Percentiles rank a stretch among this genome's conserved stretches.
phyloP scores from a whole-genome alignment of 257 asterid species.

The Solanum habrochaites region DNA sequence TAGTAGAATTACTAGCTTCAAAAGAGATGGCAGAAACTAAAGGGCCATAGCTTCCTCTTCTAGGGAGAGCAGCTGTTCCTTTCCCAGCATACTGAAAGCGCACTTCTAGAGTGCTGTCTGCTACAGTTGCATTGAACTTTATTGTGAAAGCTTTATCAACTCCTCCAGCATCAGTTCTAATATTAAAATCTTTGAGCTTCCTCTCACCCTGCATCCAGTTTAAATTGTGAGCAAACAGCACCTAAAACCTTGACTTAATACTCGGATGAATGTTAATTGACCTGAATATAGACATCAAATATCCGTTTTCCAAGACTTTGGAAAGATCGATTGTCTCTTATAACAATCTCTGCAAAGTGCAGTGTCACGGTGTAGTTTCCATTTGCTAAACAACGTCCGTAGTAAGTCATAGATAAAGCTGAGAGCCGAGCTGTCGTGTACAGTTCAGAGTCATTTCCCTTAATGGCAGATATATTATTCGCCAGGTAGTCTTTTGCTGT shows the following conservation, averaged over 20 bases:
- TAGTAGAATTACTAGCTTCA: neutral
- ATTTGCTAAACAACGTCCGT: constrained; percentile 5
- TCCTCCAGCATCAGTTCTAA: constrained; percentile 10
- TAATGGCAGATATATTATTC: neutral
- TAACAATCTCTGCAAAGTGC: constrained; percentile 6
- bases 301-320: constrained; percentile 5
- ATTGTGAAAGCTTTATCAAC: neutral
- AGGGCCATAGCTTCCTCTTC: constrained; percentile 17
- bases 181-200: constrained; percentile 12
- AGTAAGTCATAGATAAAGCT: constrained; percentile 1
- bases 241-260: neutral
- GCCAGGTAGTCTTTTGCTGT: neutral
- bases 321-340: neutral
- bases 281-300: constrained; percentile 8
- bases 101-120: constrained; percentile 8
- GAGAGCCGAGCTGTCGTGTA: constrained; percentile 8
- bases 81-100: constrained; percentile 26
- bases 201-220: constrained; percentile 1
- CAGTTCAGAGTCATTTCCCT: neutral
- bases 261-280: neutral
- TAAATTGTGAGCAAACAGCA: neutral
- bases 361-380: constrained; percentile 4
- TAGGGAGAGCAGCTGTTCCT: constrained; percentile 12
- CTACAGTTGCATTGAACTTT: neutral
- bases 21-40: constrained; percentile 25